Percentiles rank a stretch among this genome's conserved stretches.
Evolutionary conservation across 306 rosid genomes (phyloP).

Genomic region (Rubus idaeus): DNA sequence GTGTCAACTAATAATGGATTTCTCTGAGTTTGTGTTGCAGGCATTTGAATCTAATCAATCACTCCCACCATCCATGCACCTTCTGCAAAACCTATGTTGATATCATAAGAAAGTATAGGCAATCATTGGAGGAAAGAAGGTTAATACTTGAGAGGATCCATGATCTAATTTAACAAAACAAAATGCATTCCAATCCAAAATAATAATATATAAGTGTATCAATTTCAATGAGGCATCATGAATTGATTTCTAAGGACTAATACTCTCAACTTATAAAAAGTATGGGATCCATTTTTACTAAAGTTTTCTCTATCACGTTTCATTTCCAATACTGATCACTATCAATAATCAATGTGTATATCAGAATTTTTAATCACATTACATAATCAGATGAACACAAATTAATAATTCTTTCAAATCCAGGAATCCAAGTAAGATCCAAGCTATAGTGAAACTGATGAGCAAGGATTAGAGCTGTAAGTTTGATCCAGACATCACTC

Average conservation of each 20-base stretch:
- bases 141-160: slow-evolving; percentile 21
- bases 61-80: slow-evolving; percentile 77
- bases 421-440: neutral
- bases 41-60: slow-evolving; percentile 79
- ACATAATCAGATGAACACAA: neutral
- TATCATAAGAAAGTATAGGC: slow-evolving; percentile 31
- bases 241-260: neutral
- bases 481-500: neutral
- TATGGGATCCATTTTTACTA: neutral
- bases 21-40: slow-evolving; percentile 33
- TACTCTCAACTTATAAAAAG: neutral
- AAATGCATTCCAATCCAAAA: neutral
- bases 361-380: neutral
- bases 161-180: neutral
- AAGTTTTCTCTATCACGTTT: neutral
- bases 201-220: neutral
- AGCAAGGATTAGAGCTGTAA: neutral
- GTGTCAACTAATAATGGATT: slow-evolving; percentile 74
- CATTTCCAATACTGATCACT: neutral
- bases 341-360: neutral
- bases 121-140: slow-evolving; percentile 22
- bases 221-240: neutral
- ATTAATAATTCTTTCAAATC: neutral
- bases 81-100: slow-evolving; percentile 60
- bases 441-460: neutral